These are phyloP conservation scores for Eimeria falciformis DNA, from an alignment of 169 alveolate genomes.

Conservation along the genomic window DNA sequence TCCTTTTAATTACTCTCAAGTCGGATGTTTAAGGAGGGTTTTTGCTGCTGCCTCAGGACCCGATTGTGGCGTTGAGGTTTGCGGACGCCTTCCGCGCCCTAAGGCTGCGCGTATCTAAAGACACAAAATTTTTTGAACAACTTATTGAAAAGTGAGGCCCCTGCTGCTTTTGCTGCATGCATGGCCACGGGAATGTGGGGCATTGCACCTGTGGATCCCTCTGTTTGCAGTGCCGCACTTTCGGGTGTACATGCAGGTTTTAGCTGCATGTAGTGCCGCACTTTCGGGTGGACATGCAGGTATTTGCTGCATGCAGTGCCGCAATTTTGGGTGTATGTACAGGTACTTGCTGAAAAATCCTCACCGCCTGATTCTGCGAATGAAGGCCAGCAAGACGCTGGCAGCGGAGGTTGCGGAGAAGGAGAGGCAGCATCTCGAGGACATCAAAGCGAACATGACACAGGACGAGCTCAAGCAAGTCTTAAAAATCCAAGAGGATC, in stretches of 20 bases:
- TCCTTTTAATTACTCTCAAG: too few species aligned
- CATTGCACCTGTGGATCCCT: background rate
- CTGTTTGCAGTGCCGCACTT: background rate
- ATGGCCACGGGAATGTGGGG: background rate
- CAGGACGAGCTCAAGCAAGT: background rate
- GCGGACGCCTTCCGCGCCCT: constrained; percentile 38
- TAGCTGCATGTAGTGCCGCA: background rate
- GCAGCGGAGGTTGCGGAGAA: background rate
- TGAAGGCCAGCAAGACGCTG: background rate
- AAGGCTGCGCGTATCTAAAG: constrained; percentile 9
- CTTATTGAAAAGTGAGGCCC: constrained; percentile 48
- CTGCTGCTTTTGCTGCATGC: background rate
- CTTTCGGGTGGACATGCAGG: background rate
- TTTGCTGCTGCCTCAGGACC: constrained; percentile 58
- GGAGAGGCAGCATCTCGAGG: background rate
- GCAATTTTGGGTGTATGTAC: background rate
- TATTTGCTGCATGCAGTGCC: background rate
- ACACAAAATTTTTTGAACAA: constrained; percentile 53
- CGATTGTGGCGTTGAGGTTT: constrained; percentile 30
- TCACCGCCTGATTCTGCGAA: background rate
- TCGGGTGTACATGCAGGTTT: background rate
- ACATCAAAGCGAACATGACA: background rate
- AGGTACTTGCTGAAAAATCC: background rate
- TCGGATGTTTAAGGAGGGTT: too few species aligned
- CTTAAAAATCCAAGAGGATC: background rate